Conservation (phyloP, 2,329 filamentous ascomycete species). For the Botrytis byssoidea region DNA sequence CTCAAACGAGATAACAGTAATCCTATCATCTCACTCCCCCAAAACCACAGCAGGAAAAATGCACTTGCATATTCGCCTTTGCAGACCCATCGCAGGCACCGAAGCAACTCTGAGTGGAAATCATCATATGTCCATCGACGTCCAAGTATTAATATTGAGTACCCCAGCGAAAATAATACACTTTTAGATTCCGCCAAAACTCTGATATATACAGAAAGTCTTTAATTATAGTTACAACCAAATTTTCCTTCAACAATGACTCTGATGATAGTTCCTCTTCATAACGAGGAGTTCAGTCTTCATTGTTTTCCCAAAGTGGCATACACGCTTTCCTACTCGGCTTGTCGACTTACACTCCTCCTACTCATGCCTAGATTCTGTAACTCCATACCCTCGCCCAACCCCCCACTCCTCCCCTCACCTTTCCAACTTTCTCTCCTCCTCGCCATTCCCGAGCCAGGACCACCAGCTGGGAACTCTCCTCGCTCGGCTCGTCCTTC, state of each 20-base stretch:
- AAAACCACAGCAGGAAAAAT: no score
- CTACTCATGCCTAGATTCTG: constrained; percentile 28
- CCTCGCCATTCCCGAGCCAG: not conserved
- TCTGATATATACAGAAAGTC: not conserved
- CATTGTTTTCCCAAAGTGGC: not conserved
- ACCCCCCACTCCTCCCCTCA: constrained; percentile 26
- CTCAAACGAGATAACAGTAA: no score
- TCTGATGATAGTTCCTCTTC: not conserved
- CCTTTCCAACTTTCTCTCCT: constrained; percentile 23
- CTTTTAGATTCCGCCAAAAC: not conserved
- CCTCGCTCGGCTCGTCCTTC: constrained; percentile 33
- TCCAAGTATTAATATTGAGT: no score
- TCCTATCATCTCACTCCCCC: no score
- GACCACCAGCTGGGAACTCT: constrained; percentile 20
- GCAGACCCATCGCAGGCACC: no score
- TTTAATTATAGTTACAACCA: not conserved
- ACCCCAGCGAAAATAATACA: not conserved
- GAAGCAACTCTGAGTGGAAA: no score
- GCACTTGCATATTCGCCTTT: no score
- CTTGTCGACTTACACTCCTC: constrained; percentile 34
- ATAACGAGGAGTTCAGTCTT: not conserved
- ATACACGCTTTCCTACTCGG: constrained; percentile 3
- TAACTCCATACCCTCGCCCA: constrained; percentile 24
- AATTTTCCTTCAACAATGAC: not conserved
- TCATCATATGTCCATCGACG: no score